Evolutionary conservation across 2,329 filamentous ascomycete species (phyloP).

Genomic region (Colletotrichum tabaci): DNA sequence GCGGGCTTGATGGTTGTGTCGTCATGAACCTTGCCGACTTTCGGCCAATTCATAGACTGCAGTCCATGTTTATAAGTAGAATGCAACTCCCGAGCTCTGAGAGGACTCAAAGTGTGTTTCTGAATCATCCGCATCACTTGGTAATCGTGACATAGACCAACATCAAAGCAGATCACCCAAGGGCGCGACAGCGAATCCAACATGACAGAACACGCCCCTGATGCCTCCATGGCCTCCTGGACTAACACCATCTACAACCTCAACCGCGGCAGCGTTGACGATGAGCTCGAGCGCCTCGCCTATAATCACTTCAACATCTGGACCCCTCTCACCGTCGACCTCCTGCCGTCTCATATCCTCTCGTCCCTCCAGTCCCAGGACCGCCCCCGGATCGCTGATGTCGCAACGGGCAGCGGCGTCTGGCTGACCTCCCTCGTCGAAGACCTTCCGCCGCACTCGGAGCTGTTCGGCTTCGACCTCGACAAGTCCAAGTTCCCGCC

Average conservation of each 20-base stretch:
- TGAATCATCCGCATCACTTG: neutral
- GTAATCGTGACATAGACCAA: neutral
- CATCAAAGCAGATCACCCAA: neutral
- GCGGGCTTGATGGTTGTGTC: neutral
- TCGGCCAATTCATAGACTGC: neutral
- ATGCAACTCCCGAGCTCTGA: neutral
- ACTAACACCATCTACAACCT: conserved; percentile 33
- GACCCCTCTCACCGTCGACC: conserved; percentile 27
- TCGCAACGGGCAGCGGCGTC: conserved; percentile 45
- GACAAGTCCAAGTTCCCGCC: conserved; percentile 43
- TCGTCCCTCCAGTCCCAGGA: neutral
- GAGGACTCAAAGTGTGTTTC: neutral
- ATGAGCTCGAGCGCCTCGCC: conserved; percentile 33
- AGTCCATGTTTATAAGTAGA: neutral
- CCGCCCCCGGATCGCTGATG: conserved; percentile 42
- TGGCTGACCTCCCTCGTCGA: conserved; percentile 44
- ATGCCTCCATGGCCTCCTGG: conserved; percentile 9
- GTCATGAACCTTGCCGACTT: neutral
- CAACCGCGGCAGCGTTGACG: conserved; percentile 32
- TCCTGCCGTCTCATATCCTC: conserved; percentile 33
- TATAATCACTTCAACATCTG: conserved; percentile 40
- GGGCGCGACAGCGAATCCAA: too few species aligned
- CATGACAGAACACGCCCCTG: conserved; percentile 1
- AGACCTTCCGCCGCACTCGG: conserved; percentile 17
- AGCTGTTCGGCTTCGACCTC: conserved; percentile 44